Evolutionary conservation across 495 filamentous ascomycete genomes (phyloP).

Genomic region (Cairneyella variabilis): DNA sequence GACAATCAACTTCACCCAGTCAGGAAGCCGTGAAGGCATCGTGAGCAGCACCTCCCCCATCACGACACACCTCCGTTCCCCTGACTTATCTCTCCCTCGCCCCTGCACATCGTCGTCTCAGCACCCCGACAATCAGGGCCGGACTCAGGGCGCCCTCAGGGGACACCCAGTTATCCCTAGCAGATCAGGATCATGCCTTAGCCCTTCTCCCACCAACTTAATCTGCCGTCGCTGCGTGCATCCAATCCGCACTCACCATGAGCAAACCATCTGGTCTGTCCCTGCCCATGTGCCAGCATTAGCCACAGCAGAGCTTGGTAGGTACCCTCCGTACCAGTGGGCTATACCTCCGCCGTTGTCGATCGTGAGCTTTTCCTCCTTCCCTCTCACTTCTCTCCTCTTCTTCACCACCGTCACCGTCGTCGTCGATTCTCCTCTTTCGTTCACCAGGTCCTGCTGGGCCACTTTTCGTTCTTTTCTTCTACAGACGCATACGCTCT

Average conservation of each 20-base stretch:
- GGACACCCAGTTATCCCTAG: slow-evolving; percentile 3
- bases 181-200: slow-evolving; percentile 16
- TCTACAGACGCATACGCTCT: slow-evolving; percentile 11
- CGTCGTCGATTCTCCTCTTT: not conserved
- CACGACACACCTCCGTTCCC: slow-evolving; percentile 2
- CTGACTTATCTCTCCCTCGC: not conserved
- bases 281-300: too few relatives aligned
- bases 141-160: not conserved
- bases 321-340: too few relatives aligned
- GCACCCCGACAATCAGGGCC: not conserved
- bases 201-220: slow-evolving; percentile 7
- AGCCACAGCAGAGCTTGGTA: too few relatives aligned
- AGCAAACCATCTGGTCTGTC: not conserved
- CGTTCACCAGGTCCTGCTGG: slow-evolving; percentile 12
- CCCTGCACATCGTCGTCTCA: slow-evolving; percentile 3
- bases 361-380: too few relatives aligned
- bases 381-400: too few relatives aligned
- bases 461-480: slow-evolving; percentile 13
- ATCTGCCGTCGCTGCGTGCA: not conserved
- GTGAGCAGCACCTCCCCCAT: not conserved
- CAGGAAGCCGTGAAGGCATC: slow-evolving; percentile 14
- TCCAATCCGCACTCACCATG: not conserved
- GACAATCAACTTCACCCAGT: slow-evolving; percentile 8
- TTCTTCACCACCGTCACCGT: too few relatives aligned
- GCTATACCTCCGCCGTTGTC: too few relatives aligned